Base-by-base conservation (phyloP, 441 rosid genomes). In the Aquilaria agallochum region DNA sequence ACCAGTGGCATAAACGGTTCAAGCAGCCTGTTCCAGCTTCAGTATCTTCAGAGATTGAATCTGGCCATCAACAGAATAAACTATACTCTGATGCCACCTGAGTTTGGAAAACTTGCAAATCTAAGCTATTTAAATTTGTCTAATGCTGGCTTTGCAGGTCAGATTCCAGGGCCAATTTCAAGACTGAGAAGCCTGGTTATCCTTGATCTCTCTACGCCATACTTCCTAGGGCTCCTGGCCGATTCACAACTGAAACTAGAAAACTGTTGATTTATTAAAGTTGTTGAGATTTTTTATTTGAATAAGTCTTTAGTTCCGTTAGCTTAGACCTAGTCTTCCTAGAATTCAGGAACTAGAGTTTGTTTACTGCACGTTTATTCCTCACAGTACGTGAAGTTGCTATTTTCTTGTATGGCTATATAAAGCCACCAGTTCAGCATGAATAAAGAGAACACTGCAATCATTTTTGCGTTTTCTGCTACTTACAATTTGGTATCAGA, bases 81-180 rank as follows among this genome's bases (percentile, higher is more conserved):
- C 14, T 5, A 2, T 0, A 0, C 31, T 13, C 51, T 5, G 5
- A 68, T 79, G 20, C 76, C 86, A 27, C 3, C 50, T 27, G 53
- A 58, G 2, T 56, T 76, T 6, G 61, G 31, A 3, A 72, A 52
- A 45, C 70, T 84, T 2, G 67, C 54, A 3, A 50, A 69, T 31
- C 30, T 78, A 63, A 55, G 2, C 0, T 42, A 68, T 36, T 74
- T 84, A 50, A 81, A 81, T 51, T 63, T 83, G 40, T 78, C 84
- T 1, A 64, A 56, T 42, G 68, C 82, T 2, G 83, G 82, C 51
- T 72, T 83, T 9, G 11, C 11, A 0, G 81, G 82, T n/a, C 77
- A 82, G 59, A 48, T 82, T 55, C 84, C 87, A 0, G 8, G 11
- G 11, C 53, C 10, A 14, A 11, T 82, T 55, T 76, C 87, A 30